Conservation (phyloP, 169 alveolate species). For the Plasmodium fragile region DNA sequence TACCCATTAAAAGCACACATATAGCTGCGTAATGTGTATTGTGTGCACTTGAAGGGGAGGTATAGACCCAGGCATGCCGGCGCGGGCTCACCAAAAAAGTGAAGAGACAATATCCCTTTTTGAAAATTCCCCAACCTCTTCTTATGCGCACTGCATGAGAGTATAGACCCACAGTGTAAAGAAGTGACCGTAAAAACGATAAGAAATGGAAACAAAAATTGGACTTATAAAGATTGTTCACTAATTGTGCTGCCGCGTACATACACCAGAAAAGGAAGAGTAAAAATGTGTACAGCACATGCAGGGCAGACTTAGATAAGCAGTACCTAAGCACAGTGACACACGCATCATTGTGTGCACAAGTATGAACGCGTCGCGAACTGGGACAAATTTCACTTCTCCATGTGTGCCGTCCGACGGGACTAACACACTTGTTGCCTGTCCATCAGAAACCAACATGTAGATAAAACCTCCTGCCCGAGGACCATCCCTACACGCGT, state of each 20-base stretch:
- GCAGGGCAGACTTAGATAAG: background rate
- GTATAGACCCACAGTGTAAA: background rate
- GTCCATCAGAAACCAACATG: background rate
- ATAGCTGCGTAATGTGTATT: background rate
- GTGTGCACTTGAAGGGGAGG: background rate
- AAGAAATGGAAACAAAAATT: too few species aligned
- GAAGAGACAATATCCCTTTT: background rate
- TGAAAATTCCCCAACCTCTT: background rate
- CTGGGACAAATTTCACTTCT: background rate
- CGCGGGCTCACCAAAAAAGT: background rate
- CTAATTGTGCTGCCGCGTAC: background rate
- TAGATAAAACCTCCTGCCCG: background rate
- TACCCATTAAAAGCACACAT: background rate
- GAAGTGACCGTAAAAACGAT: background rate
- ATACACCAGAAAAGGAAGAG: background rate
- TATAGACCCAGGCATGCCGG: background rate
- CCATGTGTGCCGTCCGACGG: background rate
- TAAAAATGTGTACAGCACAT: background rate
- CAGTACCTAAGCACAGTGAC: background rate
- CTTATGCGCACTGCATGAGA: background rate
- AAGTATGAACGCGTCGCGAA: background rate
- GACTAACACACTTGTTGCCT: background rate
- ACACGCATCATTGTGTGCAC: background rate
- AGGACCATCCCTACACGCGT: background rate
- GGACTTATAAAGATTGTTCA: background rate